Evolutionary conservation across 73 alveolate species (phyloP).

Genomic region (Paramecium bursaria): DNA sequence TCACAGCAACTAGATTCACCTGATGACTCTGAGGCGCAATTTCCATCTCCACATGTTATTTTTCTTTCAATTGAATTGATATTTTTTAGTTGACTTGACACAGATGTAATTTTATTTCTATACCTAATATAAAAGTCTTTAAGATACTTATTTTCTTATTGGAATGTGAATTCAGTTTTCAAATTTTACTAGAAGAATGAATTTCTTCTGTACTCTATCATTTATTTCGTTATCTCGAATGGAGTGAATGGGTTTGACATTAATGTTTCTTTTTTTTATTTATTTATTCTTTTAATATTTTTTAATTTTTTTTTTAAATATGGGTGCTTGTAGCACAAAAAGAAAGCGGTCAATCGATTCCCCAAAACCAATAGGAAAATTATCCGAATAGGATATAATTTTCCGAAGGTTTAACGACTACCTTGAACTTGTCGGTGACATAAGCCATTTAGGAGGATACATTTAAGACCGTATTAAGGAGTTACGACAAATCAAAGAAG

Average conservation of each 20-base stretch:
- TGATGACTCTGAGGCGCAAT: conserved; percentile 11
- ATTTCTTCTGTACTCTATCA: conserved; percentile 50
- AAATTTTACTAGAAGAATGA: conserved; percentile 24
- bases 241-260: no score
- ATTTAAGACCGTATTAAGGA: not conserved
- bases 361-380: no score
- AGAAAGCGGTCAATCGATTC: no score
- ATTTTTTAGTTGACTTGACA: conserved; percentile 24
- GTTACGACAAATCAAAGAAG: not conserved
- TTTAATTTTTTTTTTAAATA: no score
- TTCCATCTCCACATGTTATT: not conserved
- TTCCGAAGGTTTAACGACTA: no score
- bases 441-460: conserved; percentile 24
- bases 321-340: no score
- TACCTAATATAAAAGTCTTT: not conserved
- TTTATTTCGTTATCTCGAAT: conserved; percentile 19
- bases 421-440: conserved; percentile 31
- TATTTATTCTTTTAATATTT: no score
- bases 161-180: conserved; percentile 42
- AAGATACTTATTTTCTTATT: conserved; percentile 29
- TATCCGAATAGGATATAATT: no score
- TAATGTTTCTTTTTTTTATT: no score
- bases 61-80: conserved; percentile 23
- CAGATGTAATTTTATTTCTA: conserved; percentile 27
- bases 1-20: conserved; percentile 60